Conservation (phyloP, 306 rosid genomes). For the Fragaria nilgerrensis region DNA sequence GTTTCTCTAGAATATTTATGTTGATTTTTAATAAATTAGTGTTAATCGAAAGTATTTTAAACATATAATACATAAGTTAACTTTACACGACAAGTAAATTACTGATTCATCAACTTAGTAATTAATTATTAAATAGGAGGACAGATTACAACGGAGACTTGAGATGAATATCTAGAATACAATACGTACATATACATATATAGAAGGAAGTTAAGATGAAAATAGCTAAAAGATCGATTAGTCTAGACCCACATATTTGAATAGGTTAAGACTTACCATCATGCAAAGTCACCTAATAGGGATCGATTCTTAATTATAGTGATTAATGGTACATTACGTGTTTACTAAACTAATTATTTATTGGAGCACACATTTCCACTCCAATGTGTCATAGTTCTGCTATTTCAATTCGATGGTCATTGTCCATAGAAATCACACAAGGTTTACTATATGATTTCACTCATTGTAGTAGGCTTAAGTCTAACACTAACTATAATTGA, state of each 20-base stretch:
- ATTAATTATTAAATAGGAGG: too few species aligned
- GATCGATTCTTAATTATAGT: background rate
- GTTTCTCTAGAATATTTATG: too few species aligned
- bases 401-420: background rate
- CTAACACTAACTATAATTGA: background rate
- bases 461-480: background rate
- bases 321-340: background rate
- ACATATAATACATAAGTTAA: too few species aligned
- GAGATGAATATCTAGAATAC: too few species aligned
- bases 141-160: too few species aligned
- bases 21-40: too few species aligned
- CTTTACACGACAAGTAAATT: too few species aligned
- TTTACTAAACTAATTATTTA: background rate
- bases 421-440: background rate
- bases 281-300: background rate
- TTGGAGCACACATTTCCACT: background rate
- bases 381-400: background rate
- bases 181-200: background rate
- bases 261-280: slow-evolving; percentile 10
- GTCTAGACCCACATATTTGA: background rate
- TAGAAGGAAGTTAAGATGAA: background rate
- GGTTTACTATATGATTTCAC: background rate
- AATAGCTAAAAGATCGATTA: background rate
- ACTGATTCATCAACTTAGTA: too few species aligned
- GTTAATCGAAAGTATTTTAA: too few species aligned